Conservation (phyloP, 2,329 filamentous ascomycete species). For the Fusarium guadeloupense region DNA sequence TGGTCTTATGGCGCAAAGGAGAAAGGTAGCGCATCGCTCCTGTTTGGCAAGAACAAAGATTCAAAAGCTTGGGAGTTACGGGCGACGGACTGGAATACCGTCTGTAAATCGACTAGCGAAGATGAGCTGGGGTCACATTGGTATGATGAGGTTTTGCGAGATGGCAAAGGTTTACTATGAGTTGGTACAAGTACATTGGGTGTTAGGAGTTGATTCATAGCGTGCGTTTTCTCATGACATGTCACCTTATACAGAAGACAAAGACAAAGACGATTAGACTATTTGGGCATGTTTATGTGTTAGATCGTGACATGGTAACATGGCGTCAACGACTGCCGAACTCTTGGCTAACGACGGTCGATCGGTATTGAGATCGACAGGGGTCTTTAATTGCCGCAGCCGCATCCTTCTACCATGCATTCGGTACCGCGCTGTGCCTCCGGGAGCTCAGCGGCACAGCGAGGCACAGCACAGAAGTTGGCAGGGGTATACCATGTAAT, state of each 20-base stretch:
- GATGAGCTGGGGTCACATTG: conserved; percentile 10
- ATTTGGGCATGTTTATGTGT: too few species aligned
- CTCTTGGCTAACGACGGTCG: too few species aligned
- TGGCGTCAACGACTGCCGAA: too few species aligned
- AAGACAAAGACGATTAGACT: too few species aligned
- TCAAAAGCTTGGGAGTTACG: conserved; percentile 32
- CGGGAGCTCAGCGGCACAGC: too few species aligned
- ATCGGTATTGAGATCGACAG: too few species aligned
- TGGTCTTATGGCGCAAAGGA: conserved; percentile 24
- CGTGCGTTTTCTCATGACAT: conserved; percentile 23
- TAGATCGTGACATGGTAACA: too few species aligned
- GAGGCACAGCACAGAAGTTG: too few species aligned
- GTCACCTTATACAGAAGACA: neutral
- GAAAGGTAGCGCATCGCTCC: conserved; percentile 15
- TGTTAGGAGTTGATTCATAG: conserved; percentile 30
- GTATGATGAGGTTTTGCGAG: conserved; percentile 40
- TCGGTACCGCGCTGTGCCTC: too few species aligned
- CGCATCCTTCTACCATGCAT: too few species aligned
- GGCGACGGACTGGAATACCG: conserved; percentile 33
- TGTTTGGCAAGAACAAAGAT: conserved; percentile 37
- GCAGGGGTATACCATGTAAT: too few species aligned
- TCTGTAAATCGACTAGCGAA: conserved; percentile 29
- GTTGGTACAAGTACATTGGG: conserved; percentile 12
- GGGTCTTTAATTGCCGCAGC: too few species aligned
- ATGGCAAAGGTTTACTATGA: conserved; percentile 32